Evolutionary conservation across 768 basidiomycete species (phyloP), one percentile per base, ranked within the genome.

Genomic region (Sarcodon aspratus): DNA sequence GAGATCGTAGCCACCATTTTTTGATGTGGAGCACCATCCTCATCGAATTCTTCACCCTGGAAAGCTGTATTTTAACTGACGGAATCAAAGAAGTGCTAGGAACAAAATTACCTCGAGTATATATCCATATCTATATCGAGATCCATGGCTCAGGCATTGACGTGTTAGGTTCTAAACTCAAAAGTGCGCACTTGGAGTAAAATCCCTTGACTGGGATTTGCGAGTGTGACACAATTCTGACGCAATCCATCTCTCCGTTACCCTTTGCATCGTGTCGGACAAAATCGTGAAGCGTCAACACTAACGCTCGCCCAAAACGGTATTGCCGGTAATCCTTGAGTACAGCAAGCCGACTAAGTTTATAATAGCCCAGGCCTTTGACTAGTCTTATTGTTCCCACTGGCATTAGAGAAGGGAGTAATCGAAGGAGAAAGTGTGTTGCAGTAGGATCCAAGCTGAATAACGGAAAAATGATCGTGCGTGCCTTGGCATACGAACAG

Each of bases 11-110:
- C 65, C 52, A 81, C 72, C 87, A 91, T 87, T 66, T 78, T 81
- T 62, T 90, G 87, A 74, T 92, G 88, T 50, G 85, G 87, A 59
- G 77, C 87, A 33, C 87, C 88, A 49, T 85, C 89, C 66, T 82
- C 85, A 64, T 85, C 83, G 67, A 85, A 88, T 62, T 78, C 75
- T 21, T 73, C 72, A 53, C 82, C 83, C 81, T 88, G 63, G 42
- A 50, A 53, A 34, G 46, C 21, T 27, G 21, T 27, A 27, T 27
- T 27, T 27, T 27, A 27, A 27, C 43, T 48, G 48, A 38, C 47
- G 49, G 44, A 45, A 33, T 40, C 40, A 40, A 48, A 50, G 48
- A 48, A 47, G 46, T 46, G 15, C 32, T 36, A 43, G 48, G 44
- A 35, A 31, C 48, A 44, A 48, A 58, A 73, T 63, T 63, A 84